phyloP scores from a whole-genome alignment of 495 filamentous ascomycete genomes.

The Penicillium cinerascens region DNA sequence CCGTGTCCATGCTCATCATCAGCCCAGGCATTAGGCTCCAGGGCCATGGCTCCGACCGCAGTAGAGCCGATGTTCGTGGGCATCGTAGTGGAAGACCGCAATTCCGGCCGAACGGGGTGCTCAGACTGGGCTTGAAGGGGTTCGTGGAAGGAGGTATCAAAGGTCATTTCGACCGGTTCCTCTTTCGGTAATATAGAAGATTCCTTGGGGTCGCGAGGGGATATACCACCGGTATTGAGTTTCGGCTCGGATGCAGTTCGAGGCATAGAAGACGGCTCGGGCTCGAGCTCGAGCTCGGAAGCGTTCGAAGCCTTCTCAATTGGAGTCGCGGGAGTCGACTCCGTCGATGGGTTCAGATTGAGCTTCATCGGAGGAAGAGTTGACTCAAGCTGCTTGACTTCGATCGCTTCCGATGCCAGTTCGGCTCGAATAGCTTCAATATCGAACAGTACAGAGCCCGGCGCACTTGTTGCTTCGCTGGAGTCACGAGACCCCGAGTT shows the following conservation, averaged over 20 bases:
- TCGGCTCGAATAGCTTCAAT: conserved; percentile 91
- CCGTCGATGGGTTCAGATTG: conserved; percentile 44
- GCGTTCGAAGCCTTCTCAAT: conserved; percentile 35
- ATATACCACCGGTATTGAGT: conserved; percentile 14
- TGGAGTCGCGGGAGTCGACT: conserved; percentile 30
- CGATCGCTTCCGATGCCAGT: conserved; percentile 69
- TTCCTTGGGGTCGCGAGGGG: conserved; percentile 16
- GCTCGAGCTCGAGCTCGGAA: background rate
- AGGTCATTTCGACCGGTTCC: conserved; percentile 66
- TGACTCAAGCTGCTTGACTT: conserved; percentile 78
- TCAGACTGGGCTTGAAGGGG: conserved; percentile 22
- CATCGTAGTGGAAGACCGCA: conserved; percentile 43
- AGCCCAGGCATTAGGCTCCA: conserved; percentile 77
- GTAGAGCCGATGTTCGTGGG: conserved; percentile 22
- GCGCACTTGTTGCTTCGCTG: conserved; percentile 23
- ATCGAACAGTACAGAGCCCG: conserved; percentile 75
- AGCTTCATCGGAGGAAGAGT: conserved; percentile 89
- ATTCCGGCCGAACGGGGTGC: conserved; percentile 29
- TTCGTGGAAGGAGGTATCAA: conserved; percentile 59
- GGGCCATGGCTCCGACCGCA: conserved; percentile 36
- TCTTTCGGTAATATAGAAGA: conserved; percentile 30
- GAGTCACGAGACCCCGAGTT: conserved; percentile 22
- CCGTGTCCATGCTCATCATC: conserved; percentile 61
- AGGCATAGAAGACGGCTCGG: conserved; percentile 17
- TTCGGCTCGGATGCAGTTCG: conserved; percentile 34